Conservation (phyloP, 106 monocot species). For the Platanthera guangdongensis region DNA sequence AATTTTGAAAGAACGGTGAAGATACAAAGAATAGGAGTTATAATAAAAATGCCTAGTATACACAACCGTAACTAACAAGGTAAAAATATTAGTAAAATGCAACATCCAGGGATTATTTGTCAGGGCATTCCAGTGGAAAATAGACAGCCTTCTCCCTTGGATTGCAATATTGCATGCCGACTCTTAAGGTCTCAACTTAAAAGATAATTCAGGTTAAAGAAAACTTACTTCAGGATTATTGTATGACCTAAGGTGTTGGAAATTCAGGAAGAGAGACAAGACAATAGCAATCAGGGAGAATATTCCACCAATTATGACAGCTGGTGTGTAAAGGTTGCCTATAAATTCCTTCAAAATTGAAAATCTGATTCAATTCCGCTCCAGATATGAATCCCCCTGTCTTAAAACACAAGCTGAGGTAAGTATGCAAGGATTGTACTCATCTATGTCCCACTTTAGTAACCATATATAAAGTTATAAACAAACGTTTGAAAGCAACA, state of each 20-base stretch:
- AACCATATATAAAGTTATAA: too few relatives aligned
- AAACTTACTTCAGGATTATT: conserved; percentile 62
- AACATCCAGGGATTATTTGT: neutral
- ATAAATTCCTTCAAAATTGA: conserved; percentile 34
- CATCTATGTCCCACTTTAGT: too few relatives aligned
- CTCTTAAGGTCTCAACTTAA: neutral
- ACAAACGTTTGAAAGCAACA: too few relatives aligned
- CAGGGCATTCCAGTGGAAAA: neutral
- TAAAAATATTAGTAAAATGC: neutral
- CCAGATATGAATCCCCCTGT: neutral
- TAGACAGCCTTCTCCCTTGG: neutral
- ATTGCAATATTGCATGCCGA: neutral
- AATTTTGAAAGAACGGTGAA: neutral
- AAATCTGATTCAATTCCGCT: conserved; percentile 24
- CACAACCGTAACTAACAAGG: neutral
- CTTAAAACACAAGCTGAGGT: too few relatives aligned
- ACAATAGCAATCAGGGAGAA: conserved; percentile 41
- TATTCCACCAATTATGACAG: conserved; percentile 37
- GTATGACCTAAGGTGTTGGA: conserved; percentile 68
- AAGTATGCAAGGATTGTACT: too few relatives aligned
- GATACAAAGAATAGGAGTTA: neutral
- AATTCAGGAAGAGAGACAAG: conserved; percentile 45
- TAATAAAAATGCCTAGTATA: neutral
- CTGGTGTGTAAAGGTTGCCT: conserved; percentile 41
- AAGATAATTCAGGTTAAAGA: neutral